Conservation (phyloP, 1,284 basidiomycete species). For the Austroboletus novae-zelandiae region DNA sequence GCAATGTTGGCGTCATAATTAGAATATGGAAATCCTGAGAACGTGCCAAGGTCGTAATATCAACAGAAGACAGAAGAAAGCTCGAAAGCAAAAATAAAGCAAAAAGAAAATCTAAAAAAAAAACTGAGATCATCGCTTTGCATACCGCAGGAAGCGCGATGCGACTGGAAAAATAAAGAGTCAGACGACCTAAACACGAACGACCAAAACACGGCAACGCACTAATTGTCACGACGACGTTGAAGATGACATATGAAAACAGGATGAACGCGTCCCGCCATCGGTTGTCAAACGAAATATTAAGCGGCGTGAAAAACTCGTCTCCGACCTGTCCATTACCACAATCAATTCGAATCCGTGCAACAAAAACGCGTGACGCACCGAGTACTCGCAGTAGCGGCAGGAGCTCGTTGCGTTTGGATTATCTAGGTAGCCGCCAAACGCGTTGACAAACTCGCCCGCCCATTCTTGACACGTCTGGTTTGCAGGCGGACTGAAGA, state of each 20-base stretch:
- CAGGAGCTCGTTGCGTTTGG: slow-evolving; percentile 58
- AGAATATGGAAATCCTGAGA: not conserved
- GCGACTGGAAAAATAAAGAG: slow-evolving; percentile 44
- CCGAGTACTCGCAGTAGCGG: slow-evolving; percentile 69
- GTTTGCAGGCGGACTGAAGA: slow-evolving; percentile 70
- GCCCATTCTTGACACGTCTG: slow-evolving; percentile 78
- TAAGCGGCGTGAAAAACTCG: slow-evolving; percentile 67
- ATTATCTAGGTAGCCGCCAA: slow-evolving; percentile 82
- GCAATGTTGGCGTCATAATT: not conserved
- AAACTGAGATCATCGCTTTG: slow-evolving; percentile 46
- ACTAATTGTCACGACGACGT: slow-evolving; percentile 68
- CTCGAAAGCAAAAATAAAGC: too few relatives aligned
- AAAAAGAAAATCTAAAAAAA: too few relatives aligned
- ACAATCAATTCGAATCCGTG: slow-evolving; percentile 1
- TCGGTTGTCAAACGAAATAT: slow-evolving; percentile 62
- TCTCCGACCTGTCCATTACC: slow-evolving; percentile 47
- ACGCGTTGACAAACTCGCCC: slow-evolving; percentile 55
- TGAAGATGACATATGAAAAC: slow-evolving; percentile 70
- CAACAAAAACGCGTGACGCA: slow-evolving; percentile 21
- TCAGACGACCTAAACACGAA: slow-evolving; percentile 4
- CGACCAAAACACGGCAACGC: slow-evolving; percentile 23
- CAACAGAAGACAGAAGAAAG: too few relatives aligned
- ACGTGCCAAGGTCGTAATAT: not conserved
- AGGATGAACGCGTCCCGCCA: slow-evolving; percentile 79
- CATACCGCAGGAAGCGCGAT: slow-evolving; percentile 72